Evolutionary conservation across 2,329 filamentous ascomycete genomes (phyloP).

Genomic region (Fusarium succisae): DNA sequence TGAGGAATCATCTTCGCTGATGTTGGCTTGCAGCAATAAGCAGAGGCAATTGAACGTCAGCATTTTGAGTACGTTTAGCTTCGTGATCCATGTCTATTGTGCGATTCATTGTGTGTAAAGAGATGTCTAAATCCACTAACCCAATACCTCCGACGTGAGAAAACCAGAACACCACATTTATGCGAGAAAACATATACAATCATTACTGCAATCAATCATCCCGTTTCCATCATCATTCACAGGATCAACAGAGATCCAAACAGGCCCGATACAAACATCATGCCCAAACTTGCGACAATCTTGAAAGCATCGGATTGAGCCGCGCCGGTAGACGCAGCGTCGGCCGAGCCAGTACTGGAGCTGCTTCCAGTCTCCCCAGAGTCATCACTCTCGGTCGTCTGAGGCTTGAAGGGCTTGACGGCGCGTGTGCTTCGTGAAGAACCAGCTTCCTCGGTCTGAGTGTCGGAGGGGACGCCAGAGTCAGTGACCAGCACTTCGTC

Average conservation of each 20-base stretch:
- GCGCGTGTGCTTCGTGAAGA: conserved; percentile 1
- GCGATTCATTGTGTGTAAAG: not conserved
- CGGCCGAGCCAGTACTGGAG: not conserved
- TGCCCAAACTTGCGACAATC: conserved; percentile 6
- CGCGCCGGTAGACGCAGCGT: not conserved
- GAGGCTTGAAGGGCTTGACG: conserved; percentile 27
- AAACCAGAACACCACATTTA: conserved; percentile 3
- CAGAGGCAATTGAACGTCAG: not conserved
- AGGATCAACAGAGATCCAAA: conserved; percentile 27
- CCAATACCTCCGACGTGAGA: not conserved
- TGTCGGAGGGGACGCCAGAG: conserved; percentile 1
- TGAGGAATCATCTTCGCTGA: not conserved
- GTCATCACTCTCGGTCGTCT: not conserved
- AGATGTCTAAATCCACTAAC: not conserved
- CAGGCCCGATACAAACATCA: conserved; percentile 21
- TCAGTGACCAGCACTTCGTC: conserved; percentile 25
- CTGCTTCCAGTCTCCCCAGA: conserved; percentile 10
- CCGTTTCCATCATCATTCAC: not conserved
- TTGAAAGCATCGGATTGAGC: conserved; percentile 11
- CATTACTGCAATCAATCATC: not conserved
- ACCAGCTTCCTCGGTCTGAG: not conserved
- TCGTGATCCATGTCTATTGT: not conserved
- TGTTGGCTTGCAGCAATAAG: not conserved
- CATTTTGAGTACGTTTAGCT: too few species aligned
- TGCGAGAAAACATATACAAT: not conserved